Conservation (phyloP, 1,284 basidiomycete species). For the Phellopilus nigrolimitatus region DNA sequence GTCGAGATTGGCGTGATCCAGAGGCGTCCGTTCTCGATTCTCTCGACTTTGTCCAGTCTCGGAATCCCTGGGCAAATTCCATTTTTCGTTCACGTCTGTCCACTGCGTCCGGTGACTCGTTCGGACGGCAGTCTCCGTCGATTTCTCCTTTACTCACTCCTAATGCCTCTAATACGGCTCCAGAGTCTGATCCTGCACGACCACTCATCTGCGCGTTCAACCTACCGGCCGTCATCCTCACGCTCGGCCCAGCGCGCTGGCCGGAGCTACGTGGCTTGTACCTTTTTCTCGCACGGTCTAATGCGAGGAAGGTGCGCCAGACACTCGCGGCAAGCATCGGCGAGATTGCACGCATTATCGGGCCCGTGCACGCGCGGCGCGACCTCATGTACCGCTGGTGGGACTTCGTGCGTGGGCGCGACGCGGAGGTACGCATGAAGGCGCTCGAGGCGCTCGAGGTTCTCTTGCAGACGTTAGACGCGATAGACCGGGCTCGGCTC, state of each 20-base stretch:
- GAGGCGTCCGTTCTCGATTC: slow-evolving; percentile 2
- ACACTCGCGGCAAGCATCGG: slow-evolving; percentile 86
- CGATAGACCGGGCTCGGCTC: slow-evolving; percentile 45
- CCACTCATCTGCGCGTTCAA: slow-evolving; percentile 92
- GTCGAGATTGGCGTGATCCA: slow-evolving; percentile 17
- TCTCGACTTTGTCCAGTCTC: background rate
- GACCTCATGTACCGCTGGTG: slow-evolving; percentile 80
- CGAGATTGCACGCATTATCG: slow-evolving; percentile 85
- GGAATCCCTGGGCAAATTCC: slow-evolving; percentile 6
- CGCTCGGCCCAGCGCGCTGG: slow-evolving; percentile 80
- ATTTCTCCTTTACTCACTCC: slow-evolving; percentile 22
- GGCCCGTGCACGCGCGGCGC: slow-evolving; percentile 56
- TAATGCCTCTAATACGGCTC: background rate
- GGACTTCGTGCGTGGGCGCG: slow-evolving; percentile 53
- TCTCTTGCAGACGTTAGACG: slow-evolving; percentile 54
- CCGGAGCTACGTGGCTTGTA: slow-evolving; percentile 70
- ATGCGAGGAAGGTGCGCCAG: slow-evolving; percentile 60
- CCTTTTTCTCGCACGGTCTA: slow-evolving; percentile 54
- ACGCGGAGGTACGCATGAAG: slow-evolving; percentile 68
- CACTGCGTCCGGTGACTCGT: background rate
- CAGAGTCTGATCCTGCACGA: slow-evolving; percentile 53
- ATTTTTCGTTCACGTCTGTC: background rate
- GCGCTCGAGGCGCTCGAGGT: slow-evolving; percentile 58
- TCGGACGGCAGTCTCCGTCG: slow-evolving; percentile 22
- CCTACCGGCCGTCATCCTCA: slow-evolving; percentile 86